Base-by-base conservation (phyloP, 495 filamentous ascomycete genomes). In the Xylona heveae region DNA sequence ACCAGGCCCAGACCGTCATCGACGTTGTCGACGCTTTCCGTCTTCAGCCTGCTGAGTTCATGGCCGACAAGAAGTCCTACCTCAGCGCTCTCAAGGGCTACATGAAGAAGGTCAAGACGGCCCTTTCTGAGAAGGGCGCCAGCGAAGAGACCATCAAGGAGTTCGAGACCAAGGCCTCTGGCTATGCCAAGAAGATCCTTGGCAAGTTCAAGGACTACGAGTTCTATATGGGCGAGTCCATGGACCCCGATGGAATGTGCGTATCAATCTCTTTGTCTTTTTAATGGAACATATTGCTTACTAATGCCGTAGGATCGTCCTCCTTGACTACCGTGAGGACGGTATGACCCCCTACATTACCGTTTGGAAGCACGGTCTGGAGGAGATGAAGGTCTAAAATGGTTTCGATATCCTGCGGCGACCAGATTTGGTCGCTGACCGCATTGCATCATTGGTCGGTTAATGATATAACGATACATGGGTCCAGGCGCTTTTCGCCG, bases 311-410 rank as follows among this genome's bases (percentile, higher is more conserved):
- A 92, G 82, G 81, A 66, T 91, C 47, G 64, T 88, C 35, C 80
- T 94, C 34, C 74, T 94, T 50, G 85, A 95, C 62, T 97, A 92
- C 65, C 82, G 85, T 46, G 84, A 90, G 49, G 90, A 95, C 43
- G 88, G 88, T 52, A 54, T 75, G 38, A 95, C 85, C 18, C 88
- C 88, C 22, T 97, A 61, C 46, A 63, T 93, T 34, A 72, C 67
- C 38, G 59, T 91, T 62, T 97, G 88, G 90, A 94, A 93, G 69
- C 74, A 94, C 55, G 90, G 88, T 43, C 61, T 97, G 44, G 64
- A 58, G 39, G 76, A 75, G 62, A 68, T 70, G 65, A 97, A 97
- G 72, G 85, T 95, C 39, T 97, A 81, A 71, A 45, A 28, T 16
- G n/a, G 36, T 37, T 37, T 37, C 28, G 19, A 16, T 30, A n/a